A percentile compares a stretch with the other conserved stretches of the same genome.
Evolutionary conservation across 768 basidiomycete species (phyloP).

Genomic region (Boletus subparvulus): DNA sequence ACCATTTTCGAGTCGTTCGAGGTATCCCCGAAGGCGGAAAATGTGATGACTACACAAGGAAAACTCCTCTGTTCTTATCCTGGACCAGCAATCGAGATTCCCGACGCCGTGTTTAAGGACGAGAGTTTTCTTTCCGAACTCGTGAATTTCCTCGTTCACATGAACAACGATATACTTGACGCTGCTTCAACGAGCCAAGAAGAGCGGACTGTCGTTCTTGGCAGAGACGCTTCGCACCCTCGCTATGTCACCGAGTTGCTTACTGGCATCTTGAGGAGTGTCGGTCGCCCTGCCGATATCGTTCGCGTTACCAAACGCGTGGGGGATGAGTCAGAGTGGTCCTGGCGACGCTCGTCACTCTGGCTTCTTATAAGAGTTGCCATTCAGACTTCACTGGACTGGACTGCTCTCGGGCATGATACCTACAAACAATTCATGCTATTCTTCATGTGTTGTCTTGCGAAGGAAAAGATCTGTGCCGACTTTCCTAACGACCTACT

Average conservation of each 20-base stretch:
- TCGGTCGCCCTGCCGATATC: constrained; percentile 32
- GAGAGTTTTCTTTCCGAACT: constrained; percentile 36
- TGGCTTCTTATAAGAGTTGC: constrained; percentile 52
- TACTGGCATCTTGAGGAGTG: constrained; percentile 44
- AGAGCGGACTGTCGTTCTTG: constrained; percentile 34
- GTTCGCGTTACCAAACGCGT: constrained; percentile 42
- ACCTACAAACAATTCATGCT: constrained; percentile 37
- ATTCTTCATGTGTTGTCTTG: constrained; percentile 27
- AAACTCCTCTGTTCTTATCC: constrained; percentile 49
- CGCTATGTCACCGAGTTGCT: constrained; percentile 51
- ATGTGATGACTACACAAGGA: constrained; percentile 39
- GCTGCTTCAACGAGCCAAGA: constrained; percentile 38
- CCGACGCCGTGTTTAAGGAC: constrained; percentile 28
- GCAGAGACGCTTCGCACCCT: constrained; percentile 44
- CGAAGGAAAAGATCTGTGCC: neutral
- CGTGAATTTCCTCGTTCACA: constrained; percentile 37
- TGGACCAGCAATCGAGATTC: constrained; percentile 42
- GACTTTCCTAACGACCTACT: constrained; percentile 35
- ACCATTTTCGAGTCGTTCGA: constrained; percentile 49
- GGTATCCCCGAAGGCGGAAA: constrained; percentile 35
- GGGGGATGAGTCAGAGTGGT: constrained; percentile 37
- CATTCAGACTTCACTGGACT: constrained; percentile 38
- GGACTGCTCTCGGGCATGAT: constrained; percentile 6
- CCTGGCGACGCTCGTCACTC: constrained; percentile 52
- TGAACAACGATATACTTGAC: constrained; percentile 35